Evolutionary conservation across 768 basidiomycete species (phyloP).

Genomic region (Mycena alexandri): DNA sequence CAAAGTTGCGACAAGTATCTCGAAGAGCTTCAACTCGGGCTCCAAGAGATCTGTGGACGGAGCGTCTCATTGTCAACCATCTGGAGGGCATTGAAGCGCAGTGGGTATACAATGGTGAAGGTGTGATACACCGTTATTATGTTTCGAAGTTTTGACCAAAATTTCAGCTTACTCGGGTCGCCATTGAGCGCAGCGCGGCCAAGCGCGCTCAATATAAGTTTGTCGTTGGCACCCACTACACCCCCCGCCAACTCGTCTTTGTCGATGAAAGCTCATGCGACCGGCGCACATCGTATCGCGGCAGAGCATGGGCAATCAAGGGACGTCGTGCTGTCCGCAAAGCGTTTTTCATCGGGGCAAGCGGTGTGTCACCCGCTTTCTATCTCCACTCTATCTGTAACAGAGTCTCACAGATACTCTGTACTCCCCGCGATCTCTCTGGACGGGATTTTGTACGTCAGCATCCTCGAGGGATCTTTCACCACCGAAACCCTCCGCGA

Average conservation of each 20-base stretch:
- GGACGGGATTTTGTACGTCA: slow-evolving; percentile 48
- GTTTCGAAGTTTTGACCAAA: too few relatives aligned
- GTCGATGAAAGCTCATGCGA: slow-evolving; percentile 41
- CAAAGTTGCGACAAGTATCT: slow-evolving; percentile 45
- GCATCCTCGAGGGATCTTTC: slow-evolving; percentile 47
- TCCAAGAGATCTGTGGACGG: slow-evolving; percentile 38
- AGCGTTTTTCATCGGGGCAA: slow-evolving; percentile 35
- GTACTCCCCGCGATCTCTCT: slow-evolving; percentile 52
- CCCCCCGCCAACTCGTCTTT: slow-evolving; percentile 32
- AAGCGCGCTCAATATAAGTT: slow-evolving; percentile 16
- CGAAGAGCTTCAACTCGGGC: slow-evolving; percentile 43
- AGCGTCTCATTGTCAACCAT: slow-evolving; percentile 42
- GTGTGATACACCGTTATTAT: slow-evolving; percentile 22
- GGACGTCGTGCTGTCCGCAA: slow-evolving; percentile 37
- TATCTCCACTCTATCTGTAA: too few relatives aligned
- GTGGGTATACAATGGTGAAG: slow-evolving; percentile 45
- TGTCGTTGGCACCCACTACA: slow-evolving; percentile 29
- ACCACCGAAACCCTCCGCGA: slow-evolving; percentile 41
- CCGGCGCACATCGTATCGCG: slow-evolving; percentile 38
- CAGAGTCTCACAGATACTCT: slow-evolving; percentile 42
- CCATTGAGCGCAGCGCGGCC: slow-evolving; percentile 27
- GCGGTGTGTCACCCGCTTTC: not conserved
- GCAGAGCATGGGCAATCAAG: slow-evolving; percentile 39
- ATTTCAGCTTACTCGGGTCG: slow-evolving; percentile 34
- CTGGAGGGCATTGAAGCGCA: slow-evolving; percentile 38